A percentile compares a stretch with the other conserved stretches of the same genome.
Conservation (phyloP, 169 alveolate genomes). For the Plasmodium billcollinsi region DNA sequence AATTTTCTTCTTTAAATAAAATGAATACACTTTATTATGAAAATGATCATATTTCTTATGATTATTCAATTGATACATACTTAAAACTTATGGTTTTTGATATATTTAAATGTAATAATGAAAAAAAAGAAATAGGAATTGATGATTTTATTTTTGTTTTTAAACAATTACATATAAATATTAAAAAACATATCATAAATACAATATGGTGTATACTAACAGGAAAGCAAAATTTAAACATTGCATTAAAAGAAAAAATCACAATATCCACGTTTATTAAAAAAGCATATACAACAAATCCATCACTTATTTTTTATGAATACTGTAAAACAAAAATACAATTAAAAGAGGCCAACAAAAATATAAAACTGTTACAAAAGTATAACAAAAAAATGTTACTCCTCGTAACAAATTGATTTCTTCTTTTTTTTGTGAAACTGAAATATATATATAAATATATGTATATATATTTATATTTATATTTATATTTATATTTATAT, state of each 20-base stretch:
- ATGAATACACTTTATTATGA: background rate
- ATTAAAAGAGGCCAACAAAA: conserved; percentile 26
- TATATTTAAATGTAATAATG: conserved; percentile 21
- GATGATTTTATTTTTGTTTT: conserved; percentile 24
- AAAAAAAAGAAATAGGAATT: conserved; percentile 17
- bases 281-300: conserved; percentile 59
- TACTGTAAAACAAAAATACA: conserved; percentile 42
- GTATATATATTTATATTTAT: too few relatives aligned
- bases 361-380: conserved; percentile 10
- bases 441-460: too few relatives aligned
- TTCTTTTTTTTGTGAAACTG: background rate
- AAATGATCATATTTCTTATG: background rate
- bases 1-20: background rate
- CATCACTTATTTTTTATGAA: conserved; percentile 46
- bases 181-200: conserved; percentile 5
- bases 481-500: too few relatives aligned
- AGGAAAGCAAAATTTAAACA: conserved; percentile 5
- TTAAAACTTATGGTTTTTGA: conserved; percentile 32
- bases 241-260: conserved; percentile 24
- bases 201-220: conserved; percentile 50
- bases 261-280: conserved; percentile 15
- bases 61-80: conserved; percentile 19
- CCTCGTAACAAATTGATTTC: conserved; percentile 10
- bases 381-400: conserved; percentile 40
- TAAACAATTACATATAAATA: conserved; percentile 22